phyloP scores from a whole-genome alignment of 208 protist genomes.

The Wallacemonas sp. region DNA sequence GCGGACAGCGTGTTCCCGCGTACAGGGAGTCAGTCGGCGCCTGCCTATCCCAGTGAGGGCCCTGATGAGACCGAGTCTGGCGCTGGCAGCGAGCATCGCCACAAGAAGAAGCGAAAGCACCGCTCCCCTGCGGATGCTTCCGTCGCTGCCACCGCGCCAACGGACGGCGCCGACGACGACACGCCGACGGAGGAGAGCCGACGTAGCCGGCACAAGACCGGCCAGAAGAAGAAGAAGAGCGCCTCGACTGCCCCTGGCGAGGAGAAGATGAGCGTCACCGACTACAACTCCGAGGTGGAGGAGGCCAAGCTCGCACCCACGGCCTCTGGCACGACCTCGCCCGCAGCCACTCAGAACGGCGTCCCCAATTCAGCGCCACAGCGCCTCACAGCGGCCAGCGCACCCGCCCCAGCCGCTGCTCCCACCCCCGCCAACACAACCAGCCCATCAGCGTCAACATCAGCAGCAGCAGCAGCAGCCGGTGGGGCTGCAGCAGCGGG shows the following conservation, averaged over 20 bases:
- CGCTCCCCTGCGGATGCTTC: neutral
- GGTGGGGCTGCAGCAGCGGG: too few species aligned
- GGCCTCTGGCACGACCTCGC: neutral
- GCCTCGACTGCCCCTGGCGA: neutral
- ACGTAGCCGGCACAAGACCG: neutral
- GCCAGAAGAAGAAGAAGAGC: neutral
- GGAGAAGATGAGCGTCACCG: conserved; percentile 15
- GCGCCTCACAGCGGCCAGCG: too few species aligned
- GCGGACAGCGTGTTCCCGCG: too few species aligned
- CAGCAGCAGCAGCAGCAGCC: too few species aligned
- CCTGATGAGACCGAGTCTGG: neutral
- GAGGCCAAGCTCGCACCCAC: conserved; percentile 7
- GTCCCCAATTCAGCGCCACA: too few species aligned
- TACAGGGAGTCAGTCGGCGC: neutral
- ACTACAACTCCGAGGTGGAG: conserved; percentile 16
- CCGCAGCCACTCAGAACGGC: neutral
- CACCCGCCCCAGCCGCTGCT: too few species aligned
- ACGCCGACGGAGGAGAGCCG: neutral
- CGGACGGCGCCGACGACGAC: neutral
- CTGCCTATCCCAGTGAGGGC: conserved; percentile 1
- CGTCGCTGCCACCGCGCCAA: neutral
- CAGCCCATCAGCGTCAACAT: too few species aligned
- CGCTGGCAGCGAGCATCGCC: neutral
- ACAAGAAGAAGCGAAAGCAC: conserved; percentile 12
- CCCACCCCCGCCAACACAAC: too few species aligned